Conservation (phyloP, 2,329 filamentous ascomycete species). For the Botryotinia calthae region DNA sequence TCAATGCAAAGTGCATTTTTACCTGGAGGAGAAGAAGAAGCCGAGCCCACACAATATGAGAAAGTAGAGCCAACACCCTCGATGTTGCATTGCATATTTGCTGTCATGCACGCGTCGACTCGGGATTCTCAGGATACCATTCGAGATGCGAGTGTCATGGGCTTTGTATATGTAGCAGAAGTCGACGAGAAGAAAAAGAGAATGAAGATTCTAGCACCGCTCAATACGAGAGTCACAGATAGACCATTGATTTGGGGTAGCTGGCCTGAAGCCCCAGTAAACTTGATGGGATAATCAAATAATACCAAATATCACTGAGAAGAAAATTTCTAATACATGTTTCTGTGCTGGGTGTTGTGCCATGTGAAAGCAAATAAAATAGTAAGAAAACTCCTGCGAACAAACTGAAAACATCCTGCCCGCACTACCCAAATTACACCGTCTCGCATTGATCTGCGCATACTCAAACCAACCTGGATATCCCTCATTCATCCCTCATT, state of each 20-base stretch:
- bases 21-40: conserved; percentile 37
- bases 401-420: neutral
- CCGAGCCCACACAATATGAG: conserved; percentile 50
- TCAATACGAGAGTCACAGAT: conserved; percentile 76
- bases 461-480: neutral
- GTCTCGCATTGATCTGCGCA: neutral
- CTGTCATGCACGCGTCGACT: conserved; percentile 74
- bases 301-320: neutral
- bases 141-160: conserved; percentile 79
- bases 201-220: conserved; percentile 77
- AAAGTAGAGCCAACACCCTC: conserved; percentile 62
- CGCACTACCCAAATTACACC: neutral
- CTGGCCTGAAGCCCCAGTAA: conserved; percentile 72
- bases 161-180: conserved; percentile 89
- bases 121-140: conserved; percentile 70
- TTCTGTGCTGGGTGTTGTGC: neutral
- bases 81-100: conserved; percentile 79
- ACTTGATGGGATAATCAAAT: conserved; percentile 19
- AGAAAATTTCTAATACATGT: conserved; percentile 1
- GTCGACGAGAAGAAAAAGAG: conserved; percentile 82
- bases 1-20: conserved; percentile 37
- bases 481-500: neutral
- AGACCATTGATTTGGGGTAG: conserved; percentile 78
- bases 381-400: neutral
- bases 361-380: neutral